phyloP scores from a whole-genome alignment of 108 stramenopile genomes.

The Seminavis robusta region DNA sequence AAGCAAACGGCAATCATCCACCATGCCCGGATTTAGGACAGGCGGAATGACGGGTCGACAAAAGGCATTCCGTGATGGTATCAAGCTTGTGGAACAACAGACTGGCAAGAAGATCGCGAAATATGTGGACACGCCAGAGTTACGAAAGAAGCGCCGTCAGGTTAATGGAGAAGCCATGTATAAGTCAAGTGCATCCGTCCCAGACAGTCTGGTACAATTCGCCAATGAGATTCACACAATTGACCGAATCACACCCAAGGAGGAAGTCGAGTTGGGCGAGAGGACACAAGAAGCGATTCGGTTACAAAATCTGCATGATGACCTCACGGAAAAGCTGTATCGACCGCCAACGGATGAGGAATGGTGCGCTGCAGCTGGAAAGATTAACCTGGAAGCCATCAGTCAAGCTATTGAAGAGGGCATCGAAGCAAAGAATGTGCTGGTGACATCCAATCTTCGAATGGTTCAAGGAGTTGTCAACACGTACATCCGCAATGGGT shows the following conservation, averaged over 20 bases:
- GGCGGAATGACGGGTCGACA: conserved; percentile 16
- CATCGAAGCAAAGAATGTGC: conserved; percentile 73
- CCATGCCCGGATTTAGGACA: conserved; percentile 72
- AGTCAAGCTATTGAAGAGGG: conserved; percentile 67
- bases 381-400: conserved; percentile 68
- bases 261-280: conserved; percentile 74
- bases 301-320: conserved; percentile 51
- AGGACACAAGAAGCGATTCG: conserved; percentile 79
- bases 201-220: conserved; percentile 71
- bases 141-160: conserved; percentile 11
- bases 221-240: conserved; percentile 64
- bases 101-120: conserved; percentile 8
- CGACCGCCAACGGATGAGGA: conserved; percentile 84
- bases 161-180: conserved; percentile 48
- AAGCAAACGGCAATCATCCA: conserved; percentile 58
- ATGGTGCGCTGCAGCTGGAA: conserved; percentile 84
- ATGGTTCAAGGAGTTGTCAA: conserved; percentile 88
- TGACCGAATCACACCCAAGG: conserved; percentile 60
- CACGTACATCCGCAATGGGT: conserved; percentile 78
- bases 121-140: conserved; percentile 6
- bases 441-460: conserved; percentile 77
- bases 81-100: conserved; percentile 20
- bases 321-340: conserved; percentile 40
- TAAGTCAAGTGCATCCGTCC: conserved; percentile 54
- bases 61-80: conserved; percentile 20